Evolutionary conservation across 1,284 basidiomycete species (phyloP), one percentile per base, ranked within the genome.

Genomic region (Cryptococcus sp.): DNA sequence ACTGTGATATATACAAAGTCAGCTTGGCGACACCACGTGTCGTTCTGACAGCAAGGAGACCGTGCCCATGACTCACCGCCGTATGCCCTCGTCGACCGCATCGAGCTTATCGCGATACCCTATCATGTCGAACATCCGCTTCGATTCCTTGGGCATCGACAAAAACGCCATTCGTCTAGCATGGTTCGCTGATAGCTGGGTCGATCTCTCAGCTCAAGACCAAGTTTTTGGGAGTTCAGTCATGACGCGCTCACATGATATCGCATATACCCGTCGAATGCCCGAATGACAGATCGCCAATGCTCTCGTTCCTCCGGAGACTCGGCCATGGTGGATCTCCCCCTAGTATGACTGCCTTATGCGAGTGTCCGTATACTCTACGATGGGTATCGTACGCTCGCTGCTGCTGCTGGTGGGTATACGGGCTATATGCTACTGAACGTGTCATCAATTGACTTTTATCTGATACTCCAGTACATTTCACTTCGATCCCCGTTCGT

Each of bases 11-110:
- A 59, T 31, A 3, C 39, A 17, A 31, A 22, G 19, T 23, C 20
- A 42, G 17, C 22, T 3, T 48, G 20, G 17, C n/a, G 20, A 17
- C 25, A n/a, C 17, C 16, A 27, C 8, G 1, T 17, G 47, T n/a
- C n/a, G 13, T 8, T 7, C 4, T 11, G 22, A 22, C 35, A 16
- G 3, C 5, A 23, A 16, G 19, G 17, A 10, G 27, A 3, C 4
- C 27, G 25, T 50, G 25, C 15, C 11, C 13, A 16, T 10, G 47
- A 57, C 69, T 56, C 57, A 78, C 77, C 72, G 59, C 51, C 76
- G 51, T 42, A 80, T 80, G 0, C 75, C 77, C 58, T 80, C 78
- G 56, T 80, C 78, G 1, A 80, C 79, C 1, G 73, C 74, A 40
- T 76, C 72, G 10, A 80, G 70, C 68, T 80, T 80, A 39, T 78